Base-by-base conservation (phyloP, 768 basidiomycete species). In the Leccinellum luteum region DNA sequence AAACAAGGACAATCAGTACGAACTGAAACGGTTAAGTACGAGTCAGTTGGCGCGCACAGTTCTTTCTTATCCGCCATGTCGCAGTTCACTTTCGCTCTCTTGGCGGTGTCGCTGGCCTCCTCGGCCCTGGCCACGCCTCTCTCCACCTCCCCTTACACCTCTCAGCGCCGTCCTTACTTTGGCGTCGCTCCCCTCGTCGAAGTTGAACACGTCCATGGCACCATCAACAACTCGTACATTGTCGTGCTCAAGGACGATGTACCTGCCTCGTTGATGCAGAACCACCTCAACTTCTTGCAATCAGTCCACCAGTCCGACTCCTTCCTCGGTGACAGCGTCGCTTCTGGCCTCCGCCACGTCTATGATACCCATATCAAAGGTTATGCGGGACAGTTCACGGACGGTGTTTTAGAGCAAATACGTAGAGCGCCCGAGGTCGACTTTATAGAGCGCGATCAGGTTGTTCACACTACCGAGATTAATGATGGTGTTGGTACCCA, bases 221-320 rank as follows among this genome's bases (percentile, higher is more conserved):
- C 83, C 56, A 76, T 95, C 70, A 86, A 89, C 77, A 89, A 95
- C 79, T 90, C 92, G n/a, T 98, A 98, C 77, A 93, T 98, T 61
- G 84, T 98, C 71, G 81, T 94, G 70, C 79, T 98, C 61, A 93
- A 92, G 81, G 80, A 85, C 58, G 85, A 83, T 56, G 61, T 87
- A 13, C 78, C 85, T 5, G 66, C 79, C 9, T 72, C 78, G 17
- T 75, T 86, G 41, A 78, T 88, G 70, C 75, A 83, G 66, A 89
- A 87, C 73, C 94, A 96, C 71, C 74, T 94, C 73, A 87, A 87
- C 71, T 86, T 90, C 74, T 74, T 97, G 52, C 76, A 87, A 69
- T 73, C 71, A n/a, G 76, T 75, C n/a, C 85, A 88, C 38, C 79
- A 84, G 51, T 69, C 75, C 48, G 78, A 83, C 48, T 78, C 84